A percentile compares a stretch with the other conserved stretches of the same genome.
Conservation (phyloP, 495 filamentous ascomycete genomes). For the Penicillium ucsense region DNA sequence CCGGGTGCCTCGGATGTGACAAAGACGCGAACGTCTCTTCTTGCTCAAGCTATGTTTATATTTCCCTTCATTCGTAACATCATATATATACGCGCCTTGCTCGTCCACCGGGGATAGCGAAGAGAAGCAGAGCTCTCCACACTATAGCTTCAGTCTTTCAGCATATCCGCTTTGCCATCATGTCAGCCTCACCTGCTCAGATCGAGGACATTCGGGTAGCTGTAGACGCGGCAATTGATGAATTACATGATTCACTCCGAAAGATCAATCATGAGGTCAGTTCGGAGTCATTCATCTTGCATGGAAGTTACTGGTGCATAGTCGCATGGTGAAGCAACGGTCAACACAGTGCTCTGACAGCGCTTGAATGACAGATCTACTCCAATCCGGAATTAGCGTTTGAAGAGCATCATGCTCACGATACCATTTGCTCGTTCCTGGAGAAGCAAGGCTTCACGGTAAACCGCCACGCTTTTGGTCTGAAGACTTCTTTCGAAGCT, state of each 20-base stretch:
- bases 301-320: background rate
- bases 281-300: background rate
- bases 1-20: slow-evolving; percentile 7
- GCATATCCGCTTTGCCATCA: background rate
- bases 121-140: background rate
- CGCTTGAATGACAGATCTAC: slow-evolving; percentile 36
- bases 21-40: background rate
- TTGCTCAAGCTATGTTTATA: background rate
- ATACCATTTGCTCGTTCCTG: slow-evolving; percentile 47
- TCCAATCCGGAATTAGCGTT: slow-evolving; percentile 52
- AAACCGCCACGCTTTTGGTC: slow-evolving; percentile 39
- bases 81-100: background rate
- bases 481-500: slow-evolving; percentile 32
- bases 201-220: slow-evolving; percentile 20
- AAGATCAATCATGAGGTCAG: slow-evolving; percentile 19
- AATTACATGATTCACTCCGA: slow-evolving; percentile 17
- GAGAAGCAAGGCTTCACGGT: slow-evolving; percentile 45
- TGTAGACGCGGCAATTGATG: slow-evolving; percentile 17
- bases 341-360: background rate
- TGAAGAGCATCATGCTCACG: slow-evolving; percentile 47
- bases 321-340: background rate
- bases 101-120: background rate
- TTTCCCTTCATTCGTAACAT: too few relatives aligned
- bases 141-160: background rate
- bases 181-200: slow-evolving; percentile 10